phyloP scores from a whole-genome alignment of 257 asterid species.

The Capsicum chinense region DNA sequence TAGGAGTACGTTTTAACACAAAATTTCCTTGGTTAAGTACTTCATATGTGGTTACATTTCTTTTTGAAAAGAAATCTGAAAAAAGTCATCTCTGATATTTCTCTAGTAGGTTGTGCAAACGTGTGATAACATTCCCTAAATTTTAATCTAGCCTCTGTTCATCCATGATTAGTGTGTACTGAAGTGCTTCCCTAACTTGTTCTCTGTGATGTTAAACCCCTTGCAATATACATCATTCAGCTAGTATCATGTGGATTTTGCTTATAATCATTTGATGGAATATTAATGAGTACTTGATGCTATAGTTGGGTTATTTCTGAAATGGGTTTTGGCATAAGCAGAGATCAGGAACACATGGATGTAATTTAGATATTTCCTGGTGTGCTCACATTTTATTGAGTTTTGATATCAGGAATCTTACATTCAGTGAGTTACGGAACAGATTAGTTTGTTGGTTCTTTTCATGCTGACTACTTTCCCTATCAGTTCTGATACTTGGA shows the following conservation, averaged over 20 bases:
- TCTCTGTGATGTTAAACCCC: background rate
- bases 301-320: constrained; percentile 21
- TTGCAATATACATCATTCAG: background rate
- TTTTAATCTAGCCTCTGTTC: background rate
- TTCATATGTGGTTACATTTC: constrained; percentile 7
- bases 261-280: background rate
- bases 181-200: background rate
- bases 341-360: background rate
- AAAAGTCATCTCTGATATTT: background rate
- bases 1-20: background rate
- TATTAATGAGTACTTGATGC: background rate
- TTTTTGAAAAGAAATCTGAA: background rate
- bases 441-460: background rate
- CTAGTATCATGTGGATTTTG: background rate
- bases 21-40: background rate
- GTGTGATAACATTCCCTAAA: background rate
- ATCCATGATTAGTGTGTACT: background rate
- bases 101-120: background rate
- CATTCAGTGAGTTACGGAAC: background rate
- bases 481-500: background rate
- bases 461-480: background rate
- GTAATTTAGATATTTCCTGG: background rate
- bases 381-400: background rate
- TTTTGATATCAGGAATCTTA: background rate
- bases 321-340: background rate